phyloP scores from a whole-genome alignment of 2,329 filamentous ascomycete genomes.

The Colletotrichum kahawae region DNA sequence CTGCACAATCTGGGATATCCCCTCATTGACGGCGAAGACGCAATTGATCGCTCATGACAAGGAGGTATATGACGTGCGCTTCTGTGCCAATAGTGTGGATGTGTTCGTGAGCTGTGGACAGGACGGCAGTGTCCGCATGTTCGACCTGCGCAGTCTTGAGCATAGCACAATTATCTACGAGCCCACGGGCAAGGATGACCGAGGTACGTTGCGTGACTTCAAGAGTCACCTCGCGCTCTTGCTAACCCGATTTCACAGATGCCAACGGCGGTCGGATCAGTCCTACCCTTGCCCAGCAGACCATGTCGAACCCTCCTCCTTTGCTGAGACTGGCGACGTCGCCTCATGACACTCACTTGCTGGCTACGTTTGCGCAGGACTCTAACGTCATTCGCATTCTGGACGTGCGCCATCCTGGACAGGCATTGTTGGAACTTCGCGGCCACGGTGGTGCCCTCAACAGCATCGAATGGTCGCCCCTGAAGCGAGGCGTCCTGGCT shows the following conservation, averaged over 20 bases:
- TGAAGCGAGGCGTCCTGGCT: conserved; percentile 83
- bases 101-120: conserved; percentile 98
- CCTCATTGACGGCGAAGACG: conserved; percentile 95
- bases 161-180: conserved; percentile 99
- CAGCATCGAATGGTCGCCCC: conserved; percentile 94
- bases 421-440: conserved; percentile 90
- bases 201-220: conserved; percentile 52
- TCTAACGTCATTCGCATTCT: conserved; percentile 92
- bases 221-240: not conserved
- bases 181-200: conserved; percentile 83
- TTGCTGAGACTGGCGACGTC: conserved; percentile 85
- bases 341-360: conserved; percentile 91
- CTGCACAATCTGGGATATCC: conserved; percentile 99
- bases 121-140: conserved; percentile 98
- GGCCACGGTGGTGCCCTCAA: conserved; percentile 88
- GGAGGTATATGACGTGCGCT: conserved; percentile 97
- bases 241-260: conserved; percentile 39
- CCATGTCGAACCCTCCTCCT: conserved; percentile 77
- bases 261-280: conserved; percentile 68
- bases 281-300: conserved; percentile 77
- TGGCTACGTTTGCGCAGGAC: conserved; percentile 96
- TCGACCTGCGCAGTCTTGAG: conserved; percentile 93
- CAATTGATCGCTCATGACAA: conserved; percentile 99
- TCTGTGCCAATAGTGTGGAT: conserved; percentile 98
- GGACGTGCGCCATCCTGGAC: conserved; percentile 93